Evolutionary conservation across 352 stramenopile species (phyloP).

Genomic region (Phytopythium vexans): DNA sequence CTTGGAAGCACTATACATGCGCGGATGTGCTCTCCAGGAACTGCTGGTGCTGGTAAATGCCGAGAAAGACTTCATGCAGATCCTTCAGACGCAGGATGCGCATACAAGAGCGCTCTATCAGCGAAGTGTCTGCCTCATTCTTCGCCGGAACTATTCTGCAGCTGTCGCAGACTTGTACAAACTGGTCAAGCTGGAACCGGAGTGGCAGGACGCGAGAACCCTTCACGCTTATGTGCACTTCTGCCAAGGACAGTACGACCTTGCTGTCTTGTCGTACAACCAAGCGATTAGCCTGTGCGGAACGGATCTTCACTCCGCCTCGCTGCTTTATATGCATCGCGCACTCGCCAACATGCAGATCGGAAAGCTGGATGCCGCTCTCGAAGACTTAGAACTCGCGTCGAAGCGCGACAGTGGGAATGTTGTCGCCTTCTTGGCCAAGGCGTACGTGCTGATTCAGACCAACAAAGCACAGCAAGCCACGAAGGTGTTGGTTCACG

Average conservation of each 20-base stretch:
- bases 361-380: conserved; percentile 10
- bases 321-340: conserved; percentile 35
- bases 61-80: conserved; percentile 34
- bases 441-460: conserved; percentile 28
- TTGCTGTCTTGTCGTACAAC: conserved; percentile 31
- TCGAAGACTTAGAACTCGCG: conserved; percentile 34
- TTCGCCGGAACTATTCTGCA: conserved; percentile 27
- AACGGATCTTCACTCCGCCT: conserved; percentile 10
- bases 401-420: conserved; percentile 40
- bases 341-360: conserved; percentile 28
- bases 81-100: conserved; percentile 12
- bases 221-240: conserved; percentile 44
- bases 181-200: conserved; percentile 23
- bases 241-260: conserved; percentile 23
- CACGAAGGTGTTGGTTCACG: conserved; percentile 23
- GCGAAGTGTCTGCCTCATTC: conserved; percentile 30
- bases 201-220: conserved; percentile 39
- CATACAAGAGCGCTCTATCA: conserved; percentile 36
- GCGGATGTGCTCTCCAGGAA: conserved; percentile 48
- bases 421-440: conserved; percentile 37
- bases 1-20: conserved; percentile 36
- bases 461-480: conserved; percentile 14
- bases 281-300: conserved; percentile 23
- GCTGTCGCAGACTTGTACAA: conserved; percentile 24
- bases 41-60: conserved; percentile 38